Base-by-base conservation (phyloP, 1,284 basidiomycete genomes). In the Trichosporon sp. region DNA sequence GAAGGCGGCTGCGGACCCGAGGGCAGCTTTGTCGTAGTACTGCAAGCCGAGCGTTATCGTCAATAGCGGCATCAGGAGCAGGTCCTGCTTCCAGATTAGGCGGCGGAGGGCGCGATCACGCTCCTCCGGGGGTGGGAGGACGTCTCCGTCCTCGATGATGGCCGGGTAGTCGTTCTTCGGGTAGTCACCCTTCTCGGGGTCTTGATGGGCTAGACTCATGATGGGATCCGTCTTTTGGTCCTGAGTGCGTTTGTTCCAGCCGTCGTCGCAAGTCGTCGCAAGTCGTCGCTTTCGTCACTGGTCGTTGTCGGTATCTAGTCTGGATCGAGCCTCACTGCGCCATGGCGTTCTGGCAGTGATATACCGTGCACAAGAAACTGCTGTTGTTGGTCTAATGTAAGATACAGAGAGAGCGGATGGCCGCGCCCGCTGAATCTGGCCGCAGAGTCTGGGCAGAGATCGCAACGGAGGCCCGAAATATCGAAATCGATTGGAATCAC, bases 11-110 rank as follows among this genome's bases (percentile, higher is more conserved):
- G 83, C 83, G 3, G 77, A 81, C 0, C 81, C 80, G 14, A 85
- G 74, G 9, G 84, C 81, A 2, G 82, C 82, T 69, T 84, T 81
- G 72, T 83, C 83, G 68, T 82, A 83, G 65, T 78, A 77, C 62
- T 84, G 82, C 8, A 84, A 69, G 1, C 83, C 82, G 34, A 81
- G 78, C 8, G 78, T 78, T 58, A 84, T 70, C 32, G 80, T 81
- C 66, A 84, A 69, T 63, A 83, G 75, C 0, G 81, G 82, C 75
- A 82, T 78, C 59, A 75, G 63, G 44, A 79, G 57, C 16, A 69
- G 59, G 62, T 79, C 78, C 36, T 78, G 62, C 67, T 79, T 79
- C 64, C 78, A 71, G 2, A 78, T 58, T 13, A 78, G 65, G 10
- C 63, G 52, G 19, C 70, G 68, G 14, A 31, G 49, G 2, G 40